Percentiles rank a stretch among this genome's conserved stretches.
phyloP scores from a whole-genome alignment of 2,329 filamentous ascomycete species.

The Ustilaginoidea virens region DNA sequence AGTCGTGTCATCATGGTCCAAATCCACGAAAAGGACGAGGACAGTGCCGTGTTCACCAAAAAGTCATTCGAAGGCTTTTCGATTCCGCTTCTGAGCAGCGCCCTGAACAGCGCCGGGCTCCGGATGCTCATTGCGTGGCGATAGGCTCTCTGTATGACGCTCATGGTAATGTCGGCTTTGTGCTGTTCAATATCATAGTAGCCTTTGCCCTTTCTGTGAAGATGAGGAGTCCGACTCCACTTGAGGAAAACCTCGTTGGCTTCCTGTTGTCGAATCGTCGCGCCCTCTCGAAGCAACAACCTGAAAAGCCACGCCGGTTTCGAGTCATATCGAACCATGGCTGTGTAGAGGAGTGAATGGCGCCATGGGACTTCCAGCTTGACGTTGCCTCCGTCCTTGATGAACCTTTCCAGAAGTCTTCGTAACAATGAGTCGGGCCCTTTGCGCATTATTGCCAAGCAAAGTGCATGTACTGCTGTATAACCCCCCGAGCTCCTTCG shows the following conservation, averaged over 20 bases:
- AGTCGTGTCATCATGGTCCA: no score
- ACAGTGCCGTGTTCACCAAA: no score
- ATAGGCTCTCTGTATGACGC: background rate
- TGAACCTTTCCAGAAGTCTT: background rate
- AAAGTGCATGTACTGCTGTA: background rate
- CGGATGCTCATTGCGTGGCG: no score
- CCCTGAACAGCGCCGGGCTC: no score
- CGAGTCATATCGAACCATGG: background rate
- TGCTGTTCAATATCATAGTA: conserved; percentile 1
- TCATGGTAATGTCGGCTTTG: background rate
- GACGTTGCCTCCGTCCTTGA: background rate
- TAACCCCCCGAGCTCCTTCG: background rate
- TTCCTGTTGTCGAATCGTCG: background rate
- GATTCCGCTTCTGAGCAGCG: no score
- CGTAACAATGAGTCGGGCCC: background rate
- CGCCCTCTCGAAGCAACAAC: background rate
- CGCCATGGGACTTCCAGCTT: background rate
- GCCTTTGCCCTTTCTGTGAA: background rate
- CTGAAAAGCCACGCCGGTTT: conserved; percentile 1
- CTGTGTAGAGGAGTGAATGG: background rate
- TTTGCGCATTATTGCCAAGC: background rate
- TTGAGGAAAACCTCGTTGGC: background rate
- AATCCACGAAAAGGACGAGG: no score
- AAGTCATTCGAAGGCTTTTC: no score
- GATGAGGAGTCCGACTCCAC: background rate